phyloP scores from a whole-genome alignment of 1,284 basidiomycete genomes.

The Inonotus obliquus region DNA sequence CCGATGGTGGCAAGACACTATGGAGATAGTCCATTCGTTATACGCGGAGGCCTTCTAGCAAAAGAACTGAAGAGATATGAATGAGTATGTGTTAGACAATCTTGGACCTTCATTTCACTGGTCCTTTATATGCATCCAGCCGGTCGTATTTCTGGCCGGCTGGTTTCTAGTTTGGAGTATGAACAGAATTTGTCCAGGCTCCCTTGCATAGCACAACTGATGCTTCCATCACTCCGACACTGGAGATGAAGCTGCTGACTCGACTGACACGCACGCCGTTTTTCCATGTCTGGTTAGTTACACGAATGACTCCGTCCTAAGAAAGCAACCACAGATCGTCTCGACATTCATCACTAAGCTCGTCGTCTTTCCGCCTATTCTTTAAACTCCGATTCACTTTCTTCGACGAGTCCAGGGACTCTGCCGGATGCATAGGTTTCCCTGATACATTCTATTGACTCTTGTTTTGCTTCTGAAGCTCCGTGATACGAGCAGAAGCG shows the following conservation, averaged over 20 bases:
- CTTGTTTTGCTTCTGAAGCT: constrained; percentile 1
- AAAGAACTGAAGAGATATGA: background rate
- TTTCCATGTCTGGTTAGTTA: background rate
- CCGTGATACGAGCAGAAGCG: constrained; percentile 1
- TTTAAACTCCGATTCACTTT: constrained; percentile 4
- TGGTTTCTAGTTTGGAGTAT: background rate
- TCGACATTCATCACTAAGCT: background rate
- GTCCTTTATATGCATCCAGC: background rate
- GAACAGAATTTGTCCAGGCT: background rate
- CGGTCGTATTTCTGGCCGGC: background rate
- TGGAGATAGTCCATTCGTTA: constrained; percentile 25
- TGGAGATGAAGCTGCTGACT: constrained; percentile 4
- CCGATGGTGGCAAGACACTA: constrained; percentile 35
- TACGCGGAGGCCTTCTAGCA: background rate
- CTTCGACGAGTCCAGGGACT: constrained; percentile 7
- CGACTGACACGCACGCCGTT: background rate
- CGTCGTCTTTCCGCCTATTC: background rate
- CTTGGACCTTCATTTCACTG: background rate
- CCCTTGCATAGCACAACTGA: constrained; percentile 5
- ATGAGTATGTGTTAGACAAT: background rate
- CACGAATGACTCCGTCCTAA: background rate
- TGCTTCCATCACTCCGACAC: constrained; percentile 3
- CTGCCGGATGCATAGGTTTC: constrained; percentile 2
- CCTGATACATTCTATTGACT: background rate
- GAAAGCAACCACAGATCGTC: background rate